Evolutionary conservation across 768 basidiomycete genomes (phyloP), one percentile per base, ranked within the genome.

Genomic region (Lactarius deliciosus): DNA sequence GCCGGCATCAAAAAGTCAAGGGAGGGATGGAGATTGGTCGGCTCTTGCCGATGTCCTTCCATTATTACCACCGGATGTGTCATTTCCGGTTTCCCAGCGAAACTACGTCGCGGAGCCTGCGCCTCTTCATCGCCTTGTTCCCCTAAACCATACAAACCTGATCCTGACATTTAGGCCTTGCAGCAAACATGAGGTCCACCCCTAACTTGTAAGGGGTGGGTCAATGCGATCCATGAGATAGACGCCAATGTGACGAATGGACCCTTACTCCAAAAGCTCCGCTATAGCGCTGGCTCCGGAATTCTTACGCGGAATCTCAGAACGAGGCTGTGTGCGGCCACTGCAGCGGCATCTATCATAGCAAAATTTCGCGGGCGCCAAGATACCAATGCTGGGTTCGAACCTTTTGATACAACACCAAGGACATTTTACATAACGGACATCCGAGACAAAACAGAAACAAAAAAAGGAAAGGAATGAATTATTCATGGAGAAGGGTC

Each of bases 331-430:
- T 34, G 30, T 13, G 32, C 25, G 2, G 25, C 25, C 25, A 28
- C 2, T 28, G 25, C 55, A 32, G 20, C 30, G 30, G 30, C 55
- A 32, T 30, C 16, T 4, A n/a, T n/a, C n/a, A n/a, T n/a, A 3
- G 8, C 54, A 15, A 38, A 57, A 22, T 18, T 5, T 38, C 47
- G 4, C 22, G 58, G 40, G 64, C 64, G 64, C 38, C 40, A 59
- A 59, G 58, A 60, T 36, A n/a, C 25, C 25, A 28, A 28, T 28
- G 16, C 58, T 60, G 58, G 18, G 58, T 18, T 32, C 10, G 28
- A 60, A 60, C 15, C 18, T n/a, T 30, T 50, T 32, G 30, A 32
- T 53, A 53, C 11, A n/a, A 3, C 10, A 16, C 32, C 30, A 54
- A 2, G 25, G 25, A 53, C 53, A 1, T 3, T 28, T 30, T 56